Conservation (phyloP, 805 yeast species). For the Suhomyces prunicola region DNA sequence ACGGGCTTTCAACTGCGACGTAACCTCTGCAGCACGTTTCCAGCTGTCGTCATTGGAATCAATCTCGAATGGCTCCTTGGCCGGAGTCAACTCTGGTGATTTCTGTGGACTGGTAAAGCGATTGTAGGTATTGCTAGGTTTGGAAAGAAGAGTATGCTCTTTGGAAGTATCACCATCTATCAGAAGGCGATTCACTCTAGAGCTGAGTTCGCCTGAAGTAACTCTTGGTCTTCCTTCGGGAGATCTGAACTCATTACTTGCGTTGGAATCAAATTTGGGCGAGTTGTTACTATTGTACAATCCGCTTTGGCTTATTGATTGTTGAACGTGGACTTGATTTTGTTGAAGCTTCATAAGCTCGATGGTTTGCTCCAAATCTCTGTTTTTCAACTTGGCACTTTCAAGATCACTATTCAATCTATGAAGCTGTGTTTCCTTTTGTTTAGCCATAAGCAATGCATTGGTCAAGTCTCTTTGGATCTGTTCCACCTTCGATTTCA, state of each 20-base stretch:
- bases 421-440: conserved; percentile 65
- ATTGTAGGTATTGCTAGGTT: conserved; percentile 18
- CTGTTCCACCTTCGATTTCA: conserved; percentile 34
- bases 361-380: conserved; percentile 50
- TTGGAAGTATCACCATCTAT: conserved; percentile 17
- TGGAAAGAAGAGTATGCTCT: conserved; percentile 8
- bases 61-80: conserved; percentile 26
- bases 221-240: conserved; percentile 15
- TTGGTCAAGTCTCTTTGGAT: conserved; percentile 51
- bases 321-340: conserved; percentile 24
- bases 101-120: conserved; percentile 18
- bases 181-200: conserved; percentile 39
- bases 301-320: not conserved
- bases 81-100: conserved; percentile 13
- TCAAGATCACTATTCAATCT: conserved; percentile 63
- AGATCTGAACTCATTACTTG: conserved; percentile 5
- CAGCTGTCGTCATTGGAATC: conserved; percentile 66
- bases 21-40: conserved; percentile 88
- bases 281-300: conserved; percentile 3
- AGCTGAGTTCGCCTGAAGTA: conserved; percentile 36
- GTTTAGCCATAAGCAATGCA: conserved; percentile 51
- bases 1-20: conserved; percentile 78
- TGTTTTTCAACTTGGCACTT: conserved; percentile 47
- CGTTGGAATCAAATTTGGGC: conserved; percentile 7
- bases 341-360: conserved; percentile 28